Percentiles rank a stretch among this genome's conserved stretches.
Conservation (phyloP, 306 rosid species). For the Begonia peltatifolia region DNA sequence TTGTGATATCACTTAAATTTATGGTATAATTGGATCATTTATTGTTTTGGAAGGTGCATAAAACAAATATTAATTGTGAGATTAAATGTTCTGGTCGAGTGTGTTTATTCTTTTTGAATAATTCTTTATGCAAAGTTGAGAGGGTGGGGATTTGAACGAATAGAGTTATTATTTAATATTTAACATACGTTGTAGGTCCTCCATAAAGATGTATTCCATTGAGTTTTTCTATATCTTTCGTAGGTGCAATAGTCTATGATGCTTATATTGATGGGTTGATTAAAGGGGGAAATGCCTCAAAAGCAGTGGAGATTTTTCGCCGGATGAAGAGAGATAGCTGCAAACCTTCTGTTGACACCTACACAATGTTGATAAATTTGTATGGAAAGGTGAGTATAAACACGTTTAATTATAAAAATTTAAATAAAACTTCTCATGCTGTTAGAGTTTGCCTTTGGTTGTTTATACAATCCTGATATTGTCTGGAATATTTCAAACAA, state of each 20-base stretch:
- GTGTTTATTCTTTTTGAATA: no score
- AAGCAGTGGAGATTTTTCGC: constrained; percentile 66
- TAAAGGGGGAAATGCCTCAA: constrained; percentile 51
- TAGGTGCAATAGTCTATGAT: constrained; percentile 71
- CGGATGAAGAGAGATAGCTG: constrained; percentile 78
- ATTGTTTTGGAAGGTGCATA: no score
- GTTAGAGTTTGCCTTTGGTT: background rate
- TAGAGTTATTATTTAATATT: no score
- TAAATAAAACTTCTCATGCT: background rate
- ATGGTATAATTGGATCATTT: no score
- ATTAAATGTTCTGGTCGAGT: no score
- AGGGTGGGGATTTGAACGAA: no score
- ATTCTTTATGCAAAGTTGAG: no score
- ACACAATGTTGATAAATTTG: constrained; percentile 67
- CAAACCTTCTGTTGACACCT: constrained; percentile 55
- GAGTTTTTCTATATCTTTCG: background rate
- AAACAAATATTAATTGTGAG: no score
- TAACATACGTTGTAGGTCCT: no score
- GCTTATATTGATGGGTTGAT: constrained; percentile 78
- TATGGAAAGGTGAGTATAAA: constrained; percentile 60
- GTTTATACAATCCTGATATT: background rate
- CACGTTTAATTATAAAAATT: constrained; percentile 3
- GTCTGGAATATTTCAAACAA: no score
- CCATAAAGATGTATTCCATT: no score
- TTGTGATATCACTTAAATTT: no score